Evolutionary conservation across 208 protist genomes (phyloP).

Genomic region (Porcisia hertigi): DNA sequence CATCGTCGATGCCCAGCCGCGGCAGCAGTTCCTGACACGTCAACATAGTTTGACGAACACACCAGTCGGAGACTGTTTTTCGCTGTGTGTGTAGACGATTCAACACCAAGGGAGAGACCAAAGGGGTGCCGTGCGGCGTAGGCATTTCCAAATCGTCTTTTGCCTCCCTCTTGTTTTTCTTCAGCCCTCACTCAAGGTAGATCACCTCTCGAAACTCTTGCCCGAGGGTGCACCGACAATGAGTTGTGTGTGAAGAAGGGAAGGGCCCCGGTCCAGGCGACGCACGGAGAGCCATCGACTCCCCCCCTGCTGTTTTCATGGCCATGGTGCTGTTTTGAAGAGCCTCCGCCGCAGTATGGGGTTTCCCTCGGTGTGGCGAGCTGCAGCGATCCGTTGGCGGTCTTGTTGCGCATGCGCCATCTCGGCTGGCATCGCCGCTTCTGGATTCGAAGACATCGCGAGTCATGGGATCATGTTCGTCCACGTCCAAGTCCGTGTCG

Average conservation of each 20-base stretch:
- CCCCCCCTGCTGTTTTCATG: neutral
- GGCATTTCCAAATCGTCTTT: neutral
- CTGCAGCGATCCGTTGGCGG: neutral
- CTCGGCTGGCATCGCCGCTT: neutral
- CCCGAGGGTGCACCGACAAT: conserved; percentile 3
- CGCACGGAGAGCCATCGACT: neutral
- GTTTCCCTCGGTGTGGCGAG: neutral
- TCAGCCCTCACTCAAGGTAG: neutral
- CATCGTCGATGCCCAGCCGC: neutral
- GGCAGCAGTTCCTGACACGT: neutral
- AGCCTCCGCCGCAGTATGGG: neutral
- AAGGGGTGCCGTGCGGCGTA: neutral
- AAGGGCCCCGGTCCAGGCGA: neutral
- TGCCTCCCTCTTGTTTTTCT: too few species aligned
- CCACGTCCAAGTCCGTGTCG: conserved; percentile 3
- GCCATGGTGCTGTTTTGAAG: neutral
- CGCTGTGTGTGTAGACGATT: neutral
- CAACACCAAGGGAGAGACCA: too few species aligned
- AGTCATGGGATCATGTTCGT: neutral
- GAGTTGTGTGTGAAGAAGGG: neutral
- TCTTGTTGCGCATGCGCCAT: neutral
- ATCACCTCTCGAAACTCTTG: conserved; percentile 31
- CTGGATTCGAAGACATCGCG: neutral
- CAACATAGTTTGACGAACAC: neutral
- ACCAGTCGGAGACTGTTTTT: neutral